Evolutionary conservation across 1,284 basidiomycete species (phyloP).

Genomic region (Irpex rosettiformis): DNA sequence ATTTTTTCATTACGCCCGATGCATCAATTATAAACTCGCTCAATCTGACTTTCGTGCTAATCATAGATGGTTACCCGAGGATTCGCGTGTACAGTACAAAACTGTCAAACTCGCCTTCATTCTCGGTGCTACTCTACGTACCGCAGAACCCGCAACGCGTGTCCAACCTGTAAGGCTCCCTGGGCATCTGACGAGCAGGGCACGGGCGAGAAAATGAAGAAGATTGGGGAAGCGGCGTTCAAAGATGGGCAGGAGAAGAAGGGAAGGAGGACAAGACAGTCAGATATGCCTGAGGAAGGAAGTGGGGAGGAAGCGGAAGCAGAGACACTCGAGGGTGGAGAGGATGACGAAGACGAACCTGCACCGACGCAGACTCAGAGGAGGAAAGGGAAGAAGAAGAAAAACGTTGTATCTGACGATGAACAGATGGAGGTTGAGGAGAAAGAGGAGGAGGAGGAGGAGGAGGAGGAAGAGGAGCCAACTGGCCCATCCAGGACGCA

Average conservation of each 20-base stretch:
- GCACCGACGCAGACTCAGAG: constrained; percentile 26
- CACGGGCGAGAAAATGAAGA: constrained; percentile 39
- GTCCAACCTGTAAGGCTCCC: constrained; percentile 53
- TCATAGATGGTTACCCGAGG: constrained; percentile 65
- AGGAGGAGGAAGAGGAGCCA: constrained; percentile 31
- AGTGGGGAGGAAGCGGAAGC: constrained; percentile 43
- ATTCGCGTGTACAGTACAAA: constrained; percentile 54
- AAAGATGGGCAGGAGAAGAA: constrained; percentile 55
- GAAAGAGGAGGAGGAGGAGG: constrained; percentile 26
- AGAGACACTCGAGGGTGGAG: constrained; percentile 34
- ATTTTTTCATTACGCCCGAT: neutral
- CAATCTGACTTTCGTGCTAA: neutral
- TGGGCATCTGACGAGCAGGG: constrained; percentile 48
- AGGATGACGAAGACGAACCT: constrained; percentile 22
- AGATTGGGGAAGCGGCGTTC: constrained; percentile 64
- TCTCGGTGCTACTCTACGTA: constrained; percentile 57
- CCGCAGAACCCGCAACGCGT: constrained; percentile 39
- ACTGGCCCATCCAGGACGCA: constrained; percentile 20
- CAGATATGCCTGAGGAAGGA: constrained; percentile 35
- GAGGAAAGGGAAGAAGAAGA: constrained; percentile 29
- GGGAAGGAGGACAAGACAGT: constrained; percentile 37
- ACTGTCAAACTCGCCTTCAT: constrained; percentile 69
- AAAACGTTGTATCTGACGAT: constrained; percentile 25
- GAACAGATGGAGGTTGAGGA: constrained; percentile 33
- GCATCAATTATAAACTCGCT: neutral